These are phyloP conservation scores for Linnemannia elongata DNA, from an alignment of 192 early-diverging fungal genomes.

Conservation along the genomic window DNA sequence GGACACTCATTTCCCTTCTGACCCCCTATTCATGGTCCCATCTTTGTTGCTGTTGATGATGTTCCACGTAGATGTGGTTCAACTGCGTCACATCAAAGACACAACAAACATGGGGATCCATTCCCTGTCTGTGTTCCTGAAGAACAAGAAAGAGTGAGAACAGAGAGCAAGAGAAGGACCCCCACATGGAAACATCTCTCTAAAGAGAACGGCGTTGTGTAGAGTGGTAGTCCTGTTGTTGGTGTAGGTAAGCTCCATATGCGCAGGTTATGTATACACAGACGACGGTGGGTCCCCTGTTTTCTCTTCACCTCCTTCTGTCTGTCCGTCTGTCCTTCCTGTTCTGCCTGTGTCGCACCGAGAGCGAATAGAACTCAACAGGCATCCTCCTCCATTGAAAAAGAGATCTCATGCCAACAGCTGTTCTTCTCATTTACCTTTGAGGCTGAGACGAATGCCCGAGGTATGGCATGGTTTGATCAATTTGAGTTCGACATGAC, in stretches of 20 bases:
- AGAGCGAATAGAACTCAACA: background rate
- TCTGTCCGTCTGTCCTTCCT: no score
- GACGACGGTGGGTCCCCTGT: background rate
- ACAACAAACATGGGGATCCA: background rate
- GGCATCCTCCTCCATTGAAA: no score
- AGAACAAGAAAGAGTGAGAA: background rate
- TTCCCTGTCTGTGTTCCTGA: background rate
- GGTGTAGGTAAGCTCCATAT: background rate
- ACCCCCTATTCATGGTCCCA: background rate
- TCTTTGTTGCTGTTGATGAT: background rate
- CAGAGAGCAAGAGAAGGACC: background rate
- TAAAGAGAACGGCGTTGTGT: background rate
- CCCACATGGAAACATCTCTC: background rate
- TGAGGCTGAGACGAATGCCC: conserved; percentile 44
- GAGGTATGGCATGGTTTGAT: conserved; percentile 49
- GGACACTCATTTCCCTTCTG: background rate
- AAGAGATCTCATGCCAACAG: background rate
- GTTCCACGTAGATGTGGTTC: background rate
- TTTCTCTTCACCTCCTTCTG: no score
- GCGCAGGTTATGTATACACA: background rate
- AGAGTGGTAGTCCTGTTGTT: background rate
- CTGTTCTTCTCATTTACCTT: conserved; percentile 29
- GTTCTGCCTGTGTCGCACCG: no score
- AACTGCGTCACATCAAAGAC: background rate
- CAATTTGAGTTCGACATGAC: conserved; percentile 52